Evolutionary conservation across 495 filamentous ascomycete species (phyloP).

Genomic region (Schizothecium vesticola): DNA sequence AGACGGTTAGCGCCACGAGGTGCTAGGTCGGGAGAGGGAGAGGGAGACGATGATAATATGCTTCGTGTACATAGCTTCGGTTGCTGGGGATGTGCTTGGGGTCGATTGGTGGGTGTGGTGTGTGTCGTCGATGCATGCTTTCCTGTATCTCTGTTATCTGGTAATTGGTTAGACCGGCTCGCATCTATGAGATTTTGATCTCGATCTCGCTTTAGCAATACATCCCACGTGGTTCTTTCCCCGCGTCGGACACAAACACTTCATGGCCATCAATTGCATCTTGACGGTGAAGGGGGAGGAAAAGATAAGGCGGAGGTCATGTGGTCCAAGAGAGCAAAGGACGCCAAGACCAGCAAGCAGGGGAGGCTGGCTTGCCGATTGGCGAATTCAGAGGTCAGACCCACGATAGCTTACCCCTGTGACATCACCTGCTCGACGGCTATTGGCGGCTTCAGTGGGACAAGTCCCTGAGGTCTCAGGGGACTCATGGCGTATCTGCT

Average conservation of each 20-base stretch:
- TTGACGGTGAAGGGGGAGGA: not conserved
- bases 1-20: slow-evolving; percentile 21
- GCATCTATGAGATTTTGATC: not conserved
- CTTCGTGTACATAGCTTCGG: not conserved
- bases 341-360: not conserved
- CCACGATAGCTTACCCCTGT: slow-evolving; percentile 19
- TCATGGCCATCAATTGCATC: not conserved
- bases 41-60: not conserved
- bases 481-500: not conserved
- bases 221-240: not conserved
- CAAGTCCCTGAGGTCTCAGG: not conserved
- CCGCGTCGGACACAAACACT: not conserved
- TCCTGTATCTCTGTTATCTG: not conserved
- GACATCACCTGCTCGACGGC: slow-evolving; percentile 21
- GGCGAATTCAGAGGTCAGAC: not conserved
- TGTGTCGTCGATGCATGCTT: not conserved
- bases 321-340: not conserved
- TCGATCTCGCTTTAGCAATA: not conserved
- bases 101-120: not conserved
- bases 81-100: not conserved
- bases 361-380: slow-evolving; percentile 7
- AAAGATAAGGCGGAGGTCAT: not conserved
- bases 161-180: not conserved
- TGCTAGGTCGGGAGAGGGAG: not conserved
- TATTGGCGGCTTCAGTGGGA: slow-evolving; percentile 14